These are phyloP conservation scores for Colletotrichum sp. DNA, from an alignment of 2,329 filamentous ascomycete species.

Conservation along the genomic window DNA sequence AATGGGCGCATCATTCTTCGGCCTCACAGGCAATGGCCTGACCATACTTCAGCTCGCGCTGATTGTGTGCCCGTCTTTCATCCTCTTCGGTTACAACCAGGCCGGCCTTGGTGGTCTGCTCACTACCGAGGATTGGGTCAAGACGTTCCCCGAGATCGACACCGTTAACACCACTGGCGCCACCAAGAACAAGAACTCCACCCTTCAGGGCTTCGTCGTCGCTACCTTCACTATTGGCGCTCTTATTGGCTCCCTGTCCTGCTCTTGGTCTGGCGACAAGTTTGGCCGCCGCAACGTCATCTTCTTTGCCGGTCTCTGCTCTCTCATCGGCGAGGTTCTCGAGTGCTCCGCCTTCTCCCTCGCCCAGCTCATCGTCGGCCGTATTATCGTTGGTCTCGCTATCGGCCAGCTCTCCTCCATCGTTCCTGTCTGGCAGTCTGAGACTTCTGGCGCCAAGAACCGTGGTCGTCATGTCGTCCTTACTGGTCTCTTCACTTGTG, in stretches of 20 bases:
- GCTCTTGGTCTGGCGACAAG: constrained; percentile 37
- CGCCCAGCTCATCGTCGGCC: constrained; percentile 47
- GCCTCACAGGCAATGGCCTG: constrained; percentile 39
- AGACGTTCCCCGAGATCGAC: constrained; percentile 43
- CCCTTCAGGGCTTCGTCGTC: constrained; percentile 40
- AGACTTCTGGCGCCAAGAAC: constrained; percentile 42
- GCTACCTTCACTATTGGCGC: constrained; percentile 42
- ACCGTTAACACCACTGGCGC: constrained; percentile 36
- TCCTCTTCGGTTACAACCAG: constrained; percentile 48
- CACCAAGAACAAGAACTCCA: constrained; percentile 34
- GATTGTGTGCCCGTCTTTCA: constrained; percentile 47
- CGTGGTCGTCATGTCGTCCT: constrained; percentile 47
- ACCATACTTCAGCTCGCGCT: constrained; percentile 42
- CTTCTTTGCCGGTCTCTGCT: constrained; percentile 33
- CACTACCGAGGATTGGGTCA: constrained; percentile 35
- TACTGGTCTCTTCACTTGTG: constrained; percentile 26
- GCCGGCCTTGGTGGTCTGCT: constrained; percentile 41
- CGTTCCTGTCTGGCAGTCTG: constrained; percentile 45
- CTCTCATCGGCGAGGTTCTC: constrained; percentile 37
- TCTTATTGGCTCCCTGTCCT: constrained; percentile 38
- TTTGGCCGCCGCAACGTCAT: constrained; percentile 38
- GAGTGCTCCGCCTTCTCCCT: constrained; percentile 38
- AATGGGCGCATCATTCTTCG: constrained; percentile 27
- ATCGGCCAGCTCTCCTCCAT: constrained; percentile 43
- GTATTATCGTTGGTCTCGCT: constrained; percentile 44